Evolutionary conservation across 2,329 filamentous ascomycete species (phyloP).

Genomic region (Acephala macrosclerotiorum): DNA sequence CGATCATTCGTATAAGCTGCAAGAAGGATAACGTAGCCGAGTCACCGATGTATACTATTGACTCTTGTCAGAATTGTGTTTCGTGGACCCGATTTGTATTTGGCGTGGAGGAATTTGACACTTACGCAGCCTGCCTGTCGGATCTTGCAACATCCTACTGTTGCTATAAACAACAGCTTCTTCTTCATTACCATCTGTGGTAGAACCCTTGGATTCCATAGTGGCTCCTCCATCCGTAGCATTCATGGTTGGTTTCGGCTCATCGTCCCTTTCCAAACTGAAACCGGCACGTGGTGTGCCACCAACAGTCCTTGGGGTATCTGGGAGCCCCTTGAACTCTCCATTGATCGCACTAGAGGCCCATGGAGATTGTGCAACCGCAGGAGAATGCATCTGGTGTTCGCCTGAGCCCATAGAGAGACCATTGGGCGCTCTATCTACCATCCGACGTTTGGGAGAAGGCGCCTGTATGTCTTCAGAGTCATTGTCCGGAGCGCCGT

Average conservation of each 20-base stretch:
- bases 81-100: neutral
- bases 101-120: constrained; percentile 27
- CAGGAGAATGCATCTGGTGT: neutral
- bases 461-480: constrained; percentile 37
- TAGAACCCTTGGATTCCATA: neutral
- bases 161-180: constrained; percentile 62
- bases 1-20: constrained; percentile 38
- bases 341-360: neutral
- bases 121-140: constrained; percentile 62
- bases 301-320: neutral
- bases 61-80: constrained; percentile 1
- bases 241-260: neutral
- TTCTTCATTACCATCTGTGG: constrained; percentile 54
- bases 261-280: neutral
- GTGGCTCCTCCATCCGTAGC: neutral
- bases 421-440: constrained; percentile 25
- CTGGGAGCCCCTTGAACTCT: neutral
- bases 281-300: neutral
- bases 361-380: constrained; percentile 5
- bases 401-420: neutral
- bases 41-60: constrained; percentile 40
- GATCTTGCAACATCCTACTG: constrained; percentile 66
- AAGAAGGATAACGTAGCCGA: constrained; percentile 40
- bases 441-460: constrained; percentile 42
- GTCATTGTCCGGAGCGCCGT: constrained; percentile 46